Conservation (phyloP, 345 rosid genomes). For the Citrus mangshanensis region DNA sequence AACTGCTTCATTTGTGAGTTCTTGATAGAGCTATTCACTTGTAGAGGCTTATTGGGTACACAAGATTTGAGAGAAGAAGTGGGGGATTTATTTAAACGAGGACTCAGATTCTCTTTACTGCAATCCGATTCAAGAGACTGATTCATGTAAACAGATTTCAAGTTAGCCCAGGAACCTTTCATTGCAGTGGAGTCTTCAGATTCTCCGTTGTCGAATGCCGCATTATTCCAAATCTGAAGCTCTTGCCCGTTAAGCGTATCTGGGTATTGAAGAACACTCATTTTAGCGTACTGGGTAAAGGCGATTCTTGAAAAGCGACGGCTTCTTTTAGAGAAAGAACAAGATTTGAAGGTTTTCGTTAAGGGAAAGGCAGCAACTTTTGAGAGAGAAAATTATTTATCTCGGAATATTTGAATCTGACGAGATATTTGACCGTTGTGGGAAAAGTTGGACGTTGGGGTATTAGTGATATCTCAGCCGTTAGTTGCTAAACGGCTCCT, state of each 20-base stretch:
- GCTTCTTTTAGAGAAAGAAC: background rate
- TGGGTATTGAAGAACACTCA: constrained; percentile 55
- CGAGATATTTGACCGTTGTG: constrained; percentile 68
- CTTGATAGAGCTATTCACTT: constrained; percentile 18
- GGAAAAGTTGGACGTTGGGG: constrained; percentile 53
- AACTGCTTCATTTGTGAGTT: constrained; percentile 28
- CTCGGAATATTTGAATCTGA: constrained; percentile 15
- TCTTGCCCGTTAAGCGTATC: constrained; percentile 42
- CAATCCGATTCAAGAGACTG: constrained; percentile 56
- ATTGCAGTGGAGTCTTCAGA: constrained; percentile 39
- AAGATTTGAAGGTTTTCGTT: background rate
- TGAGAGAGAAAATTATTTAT: background rate
- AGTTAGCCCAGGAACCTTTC: constrained; percentile 49
- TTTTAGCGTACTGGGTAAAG: constrained; percentile 18
- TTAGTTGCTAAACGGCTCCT: constrained; percentile 40
- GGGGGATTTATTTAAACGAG: constrained; percentile 28
- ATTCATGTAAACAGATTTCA: constrained; percentile 30
- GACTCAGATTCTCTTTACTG: constrained; percentile 57
- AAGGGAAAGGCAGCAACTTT: background rate
- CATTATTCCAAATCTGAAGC: constrained; percentile 92
- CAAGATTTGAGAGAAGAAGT: constrained; percentile 23
- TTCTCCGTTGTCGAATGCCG: constrained; percentile 74
- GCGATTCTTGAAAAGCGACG: background rate
- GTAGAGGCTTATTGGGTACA: constrained; percentile 28
- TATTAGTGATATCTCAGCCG: constrained; percentile 31